These are phyloP conservation scores for Curvularia lunata DNA, from an alignment of 2,329 filamentous ascomycete species.

Conservation along the genomic window DNA sequence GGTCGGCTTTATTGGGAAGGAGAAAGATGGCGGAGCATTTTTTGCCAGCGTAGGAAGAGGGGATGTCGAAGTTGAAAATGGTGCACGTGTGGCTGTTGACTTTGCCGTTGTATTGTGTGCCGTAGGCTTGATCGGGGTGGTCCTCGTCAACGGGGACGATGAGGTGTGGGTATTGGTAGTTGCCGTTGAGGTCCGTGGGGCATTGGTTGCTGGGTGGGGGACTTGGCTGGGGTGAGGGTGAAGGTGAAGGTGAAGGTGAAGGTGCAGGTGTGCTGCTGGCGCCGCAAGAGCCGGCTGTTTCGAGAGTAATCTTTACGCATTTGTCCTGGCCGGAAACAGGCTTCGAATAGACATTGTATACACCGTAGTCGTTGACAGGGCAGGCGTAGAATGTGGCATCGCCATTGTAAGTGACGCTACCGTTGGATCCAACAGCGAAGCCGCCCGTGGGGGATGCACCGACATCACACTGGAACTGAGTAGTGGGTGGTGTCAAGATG, in stretches of 20 bases:
- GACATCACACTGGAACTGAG: slow-evolving; percentile 67
- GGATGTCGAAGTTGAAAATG: slow-evolving; percentile 75
- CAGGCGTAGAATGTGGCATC: slow-evolving; percentile 66
- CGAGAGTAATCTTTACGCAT: slow-evolving; percentile 59
- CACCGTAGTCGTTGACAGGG: slow-evolving; percentile 60
- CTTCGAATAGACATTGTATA: slow-evolving; percentile 62
- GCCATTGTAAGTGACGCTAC: slow-evolving; percentile 60
- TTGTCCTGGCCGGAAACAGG: slow-evolving; percentile 53
- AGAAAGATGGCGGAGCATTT: slow-evolving; percentile 70
- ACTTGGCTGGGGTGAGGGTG: not conserved
- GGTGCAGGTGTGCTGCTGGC: slow-evolving; percentile 14
- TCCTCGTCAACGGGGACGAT: slow-evolving; percentile 66
- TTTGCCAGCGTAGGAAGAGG: slow-evolving; percentile 59
- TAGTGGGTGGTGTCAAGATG: slow-evolving; percentile 66
- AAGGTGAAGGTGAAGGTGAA: not conserved
- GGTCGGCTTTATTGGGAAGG: slow-evolving; percentile 62
- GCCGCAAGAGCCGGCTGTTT: slow-evolving; percentile 29
- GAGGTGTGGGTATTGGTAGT: slow-evolving; percentile 53
- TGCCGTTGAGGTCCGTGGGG: slow-evolving; percentile 34
- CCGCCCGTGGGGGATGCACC: slow-evolving; percentile 57
- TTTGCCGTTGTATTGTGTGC: slow-evolving; percentile 63
- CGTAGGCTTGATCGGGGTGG: slow-evolving; percentile 59
- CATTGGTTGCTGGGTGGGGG: slow-evolving; percentile 10
- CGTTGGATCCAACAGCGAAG: slow-evolving; percentile 63
- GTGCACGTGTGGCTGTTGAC: slow-evolving; percentile 54